These are phyloP conservation scores for Thelonectria rubi DNA, from an alignment of 2,329 filamentous ascomycete genomes.

Conservation along the genomic window DNA sequence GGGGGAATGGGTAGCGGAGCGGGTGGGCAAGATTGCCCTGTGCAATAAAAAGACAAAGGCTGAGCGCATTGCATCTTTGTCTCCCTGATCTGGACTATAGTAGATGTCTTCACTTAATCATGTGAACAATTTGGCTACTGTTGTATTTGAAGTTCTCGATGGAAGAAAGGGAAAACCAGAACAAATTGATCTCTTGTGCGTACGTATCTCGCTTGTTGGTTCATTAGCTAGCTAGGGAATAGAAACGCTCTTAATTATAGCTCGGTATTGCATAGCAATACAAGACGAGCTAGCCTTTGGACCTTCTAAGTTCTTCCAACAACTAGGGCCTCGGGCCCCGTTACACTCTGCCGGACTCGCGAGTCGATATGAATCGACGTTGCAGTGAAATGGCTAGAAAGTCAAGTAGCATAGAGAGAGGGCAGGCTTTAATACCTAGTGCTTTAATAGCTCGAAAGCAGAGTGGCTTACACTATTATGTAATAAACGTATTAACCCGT, in stretches of 20 bases:
- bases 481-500: too few species aligned
- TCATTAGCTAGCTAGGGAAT: slow-evolving; percentile 1
- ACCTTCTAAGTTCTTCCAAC: too few species aligned
- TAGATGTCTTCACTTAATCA: slow-evolving; percentile 4
- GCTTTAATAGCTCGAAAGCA: too few species aligned
- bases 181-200: slow-evolving; percentile 3
- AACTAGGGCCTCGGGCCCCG: too few species aligned
- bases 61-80: slow-evolving; percentile 3
- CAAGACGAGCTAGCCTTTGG: neutral
- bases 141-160: slow-evolving; percentile 4
- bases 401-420: too few species aligned
- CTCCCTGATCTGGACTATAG: slow-evolving; percentile 4
- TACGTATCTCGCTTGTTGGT: slow-evolving; percentile 3
- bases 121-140: slow-evolving; percentile 5
- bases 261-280: slow-evolving; percentile 2
- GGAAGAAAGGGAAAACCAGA: slow-evolving; percentile 1
- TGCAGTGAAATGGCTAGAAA: too few species aligned
- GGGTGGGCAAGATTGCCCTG: slow-evolving; percentile 1
- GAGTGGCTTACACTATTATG: too few species aligned
- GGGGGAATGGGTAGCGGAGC: slow-evolving; percentile 4
- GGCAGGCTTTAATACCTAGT: too few species aligned
- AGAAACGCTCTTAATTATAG: slow-evolving; percentile 5
- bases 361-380: too few species aligned
- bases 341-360: too few species aligned
- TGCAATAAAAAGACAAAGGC: slow-evolving; percentile 9